Percentiles rank a stretch among this genome's conserved stretches.
These are phyloP conservation scores for Hymenoscyphus salicellus DNA, from an alignment of 2,329 filamentous ascomycete genomes.

Conservation along the genomic window DNA sequence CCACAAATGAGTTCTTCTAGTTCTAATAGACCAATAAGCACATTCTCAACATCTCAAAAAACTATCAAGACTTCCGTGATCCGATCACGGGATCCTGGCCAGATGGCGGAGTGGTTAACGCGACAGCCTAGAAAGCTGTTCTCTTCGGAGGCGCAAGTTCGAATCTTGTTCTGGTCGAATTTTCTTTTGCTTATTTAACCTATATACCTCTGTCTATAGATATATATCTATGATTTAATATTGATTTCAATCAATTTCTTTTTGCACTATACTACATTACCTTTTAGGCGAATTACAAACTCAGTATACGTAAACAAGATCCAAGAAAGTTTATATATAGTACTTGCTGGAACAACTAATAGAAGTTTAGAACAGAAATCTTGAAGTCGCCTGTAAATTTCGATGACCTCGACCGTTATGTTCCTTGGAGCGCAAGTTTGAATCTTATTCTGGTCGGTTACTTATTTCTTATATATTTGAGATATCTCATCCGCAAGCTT, in stretches of 20 bases:
- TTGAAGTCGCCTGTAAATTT: too few relatives aligned
- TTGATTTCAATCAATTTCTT: not conserved
- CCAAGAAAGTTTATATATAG: too few relatives aligned
- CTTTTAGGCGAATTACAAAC: not conserved
- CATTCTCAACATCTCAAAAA: not conserved
- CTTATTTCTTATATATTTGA: not conserved
- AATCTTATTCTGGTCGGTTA: not conserved
- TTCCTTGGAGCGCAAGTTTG: constrained; percentile 3
- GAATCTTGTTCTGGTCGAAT: constrained; percentile 1
- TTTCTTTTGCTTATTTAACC: not conserved
- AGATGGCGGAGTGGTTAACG: constrained; percentile 13
- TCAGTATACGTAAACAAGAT: too few relatives aligned
- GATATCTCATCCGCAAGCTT: too few relatives aligned
- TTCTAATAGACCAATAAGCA: not conserved
- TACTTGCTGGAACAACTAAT: too few relatives aligned
- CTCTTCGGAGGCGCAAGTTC: constrained; percentile 8
- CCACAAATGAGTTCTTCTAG: too few relatives aligned
- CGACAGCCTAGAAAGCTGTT: constrained; percentile 14
- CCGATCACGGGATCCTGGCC: not conserved
- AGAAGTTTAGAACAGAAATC: too few relatives aligned
- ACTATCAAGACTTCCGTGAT: not conserved
- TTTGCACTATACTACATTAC: not conserved
- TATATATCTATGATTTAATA: not conserved
- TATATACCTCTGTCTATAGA: not conserved
- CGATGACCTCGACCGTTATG: too few relatives aligned